phyloP scores from a whole-genome alignment of 139 green algal genomes.

The Volvox africanus region DNA sequence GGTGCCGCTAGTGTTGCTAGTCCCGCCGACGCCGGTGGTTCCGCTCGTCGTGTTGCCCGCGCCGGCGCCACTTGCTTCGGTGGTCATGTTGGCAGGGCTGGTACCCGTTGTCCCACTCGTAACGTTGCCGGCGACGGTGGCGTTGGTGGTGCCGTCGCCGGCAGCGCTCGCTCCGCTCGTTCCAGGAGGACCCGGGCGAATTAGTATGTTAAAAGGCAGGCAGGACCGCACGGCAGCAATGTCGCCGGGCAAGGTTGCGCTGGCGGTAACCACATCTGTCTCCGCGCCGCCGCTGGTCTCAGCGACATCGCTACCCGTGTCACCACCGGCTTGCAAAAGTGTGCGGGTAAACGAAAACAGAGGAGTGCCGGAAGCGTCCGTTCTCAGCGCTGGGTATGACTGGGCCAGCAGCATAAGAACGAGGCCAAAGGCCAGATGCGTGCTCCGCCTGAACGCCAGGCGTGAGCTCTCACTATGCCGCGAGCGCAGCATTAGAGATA shows the following conservation, averaged over 20 bases:
- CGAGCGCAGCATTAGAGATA: too few relatives aligned
- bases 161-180: background rate
- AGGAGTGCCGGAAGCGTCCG: background rate
- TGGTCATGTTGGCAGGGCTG: background rate
- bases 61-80: background rate
- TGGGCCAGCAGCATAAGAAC: background rate
- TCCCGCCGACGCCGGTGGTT: background rate
- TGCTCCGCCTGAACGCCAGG: too few relatives aligned
- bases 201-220: slow-evolving; percentile 39
- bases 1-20: background rate
- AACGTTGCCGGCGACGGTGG: background rate
- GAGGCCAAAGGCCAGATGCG: background rate
- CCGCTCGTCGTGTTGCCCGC: background rate
- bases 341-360: background rate
- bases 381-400: background rate
- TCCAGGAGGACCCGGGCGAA: background rate
- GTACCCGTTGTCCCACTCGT: background rate
- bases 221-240: slow-evolving; percentile 29
- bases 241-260: slow-evolving; percentile 28
- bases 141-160: too few relatives aligned
- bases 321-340: background rate
- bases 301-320: background rate
- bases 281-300: background rate
- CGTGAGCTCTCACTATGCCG: too few relatives aligned
- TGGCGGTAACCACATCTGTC: background rate